phyloP scores from a whole-genome alignment of 208 protist genomes.

The Leishmania amazonensis region DNA sequence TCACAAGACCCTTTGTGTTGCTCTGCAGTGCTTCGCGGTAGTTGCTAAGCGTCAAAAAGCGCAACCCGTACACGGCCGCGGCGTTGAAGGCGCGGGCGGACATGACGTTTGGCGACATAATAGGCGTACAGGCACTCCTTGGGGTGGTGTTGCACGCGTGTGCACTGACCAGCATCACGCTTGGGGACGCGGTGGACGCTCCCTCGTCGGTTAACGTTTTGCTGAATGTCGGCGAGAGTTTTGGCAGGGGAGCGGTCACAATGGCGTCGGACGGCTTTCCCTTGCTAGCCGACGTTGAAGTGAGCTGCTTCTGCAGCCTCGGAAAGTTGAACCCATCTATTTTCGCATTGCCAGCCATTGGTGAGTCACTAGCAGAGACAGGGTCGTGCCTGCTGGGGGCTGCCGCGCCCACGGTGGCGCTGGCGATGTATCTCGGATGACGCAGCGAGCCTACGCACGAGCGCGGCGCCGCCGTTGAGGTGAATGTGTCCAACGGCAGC shows the following conservation, averaged over 20 bases:
- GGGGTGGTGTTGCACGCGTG: slow-evolving; percentile 1
- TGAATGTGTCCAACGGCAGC: slow-evolving; percentile 18
- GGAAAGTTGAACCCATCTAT: neutral
- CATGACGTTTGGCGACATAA: slow-evolving; percentile 24
- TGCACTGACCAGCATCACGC: neutral
- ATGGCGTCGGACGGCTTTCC: neutral
- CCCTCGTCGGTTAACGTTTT: neutral
- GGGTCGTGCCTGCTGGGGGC: neutral
- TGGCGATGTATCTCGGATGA: neutral
- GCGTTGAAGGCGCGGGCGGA: slow-evolving; percentile 26
- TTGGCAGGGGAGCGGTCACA: neutral
- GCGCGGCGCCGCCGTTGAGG: neutral
- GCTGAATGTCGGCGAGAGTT: neutral
- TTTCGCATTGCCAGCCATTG: neutral
- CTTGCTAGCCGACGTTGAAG: neutral
- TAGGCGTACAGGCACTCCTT: neutral
- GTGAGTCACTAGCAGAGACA: neutral
- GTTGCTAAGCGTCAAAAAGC: slow-evolving; percentile 62
- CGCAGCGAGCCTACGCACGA: neutral
- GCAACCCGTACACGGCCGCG: slow-evolving; percentile 31
- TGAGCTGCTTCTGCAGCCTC: neutral
- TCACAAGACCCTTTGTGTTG: slow-evolving; percentile 64
- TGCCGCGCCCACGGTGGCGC: neutral
- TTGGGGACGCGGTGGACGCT: neutral
- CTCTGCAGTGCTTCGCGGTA: slow-evolving; percentile 39